Evolutionary conservation across 345 rosid genomes (phyloP), one percentile per base, ranked within the genome.

Genomic region (Eutrema japonicum): DNA sequence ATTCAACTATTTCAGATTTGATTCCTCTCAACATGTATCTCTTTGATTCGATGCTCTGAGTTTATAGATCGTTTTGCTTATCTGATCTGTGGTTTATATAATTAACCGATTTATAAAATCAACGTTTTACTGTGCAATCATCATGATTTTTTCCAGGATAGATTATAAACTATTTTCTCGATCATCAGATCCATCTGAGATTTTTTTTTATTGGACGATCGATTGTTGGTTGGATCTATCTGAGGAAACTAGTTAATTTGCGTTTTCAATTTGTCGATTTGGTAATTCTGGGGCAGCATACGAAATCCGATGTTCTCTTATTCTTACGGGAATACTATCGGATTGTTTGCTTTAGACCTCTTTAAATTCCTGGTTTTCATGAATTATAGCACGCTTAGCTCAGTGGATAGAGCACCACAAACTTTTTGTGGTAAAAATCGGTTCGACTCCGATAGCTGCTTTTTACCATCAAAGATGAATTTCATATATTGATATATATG

Each of bases 381-480:
- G 5, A 61, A 11, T 12, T 1, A 55, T 40, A 68, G 72, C 48
- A n/a, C 10, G 71, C 71, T 51, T 54, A 54, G 72, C 72, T 68
- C 63, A 68, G 53, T 3, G 72, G 63, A 3, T 54, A 68, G 72
- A 68, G 72, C 72, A 54, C 72, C 61, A n/a, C 42, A 35, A 32
- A 1, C 3, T 4, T 8, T 36, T 55, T 73, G 71, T 64, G 77
- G 72, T 73, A 73, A 59, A 73, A 56, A 73, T 73, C 65, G 71
- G 77, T 65, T 71, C 35, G 50, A 73, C 11, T 73, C 60, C 77
- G 72, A 66, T 56, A 64, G 71, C 65, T 10, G 75, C 22, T 38
- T 22, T 22, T 22, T 22, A 30, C 4, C 0, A 3, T 30, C 4
- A 3, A 30, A 30, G 32, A 30, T 30, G 3, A 30, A 30, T 30